Conservation (phyloP, 129 eudicot species). For the Lactuca sativa region DNA sequence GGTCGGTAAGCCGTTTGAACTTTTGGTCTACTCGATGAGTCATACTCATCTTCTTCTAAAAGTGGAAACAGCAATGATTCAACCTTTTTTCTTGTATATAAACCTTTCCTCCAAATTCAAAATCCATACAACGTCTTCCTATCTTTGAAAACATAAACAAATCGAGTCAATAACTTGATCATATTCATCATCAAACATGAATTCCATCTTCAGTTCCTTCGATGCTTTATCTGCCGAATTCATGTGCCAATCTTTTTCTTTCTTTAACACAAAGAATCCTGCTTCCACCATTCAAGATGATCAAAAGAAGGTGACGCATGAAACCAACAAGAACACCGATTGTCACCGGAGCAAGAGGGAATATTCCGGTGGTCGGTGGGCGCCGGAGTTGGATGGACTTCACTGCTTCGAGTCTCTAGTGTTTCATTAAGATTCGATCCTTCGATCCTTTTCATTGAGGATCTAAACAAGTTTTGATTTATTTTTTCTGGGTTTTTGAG, state of each 20-base stretch:
- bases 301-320: conserved; percentile 9
- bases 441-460: background rate
- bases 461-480: background rate
- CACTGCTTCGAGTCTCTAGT: conserved; percentile 44
- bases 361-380: conserved; percentile 19
- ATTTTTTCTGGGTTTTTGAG: background rate
- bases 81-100: background rate
- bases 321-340: background rate
- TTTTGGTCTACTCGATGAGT: too few relatives aligned
- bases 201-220: conserved; percentile 51
- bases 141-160: background rate
- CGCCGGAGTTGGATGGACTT: conserved; percentile 48
- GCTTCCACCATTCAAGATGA: background rate
- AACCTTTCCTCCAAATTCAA: conserved; percentile 1
- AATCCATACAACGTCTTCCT: background rate
- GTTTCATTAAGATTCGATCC: conserved; percentile 18
- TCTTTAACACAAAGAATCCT: conserved; percentile 8
- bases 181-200: conserved; percentile 26
- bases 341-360: background rate
- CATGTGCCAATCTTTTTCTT: conserved; percentile 21
- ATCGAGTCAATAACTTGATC: background rate
- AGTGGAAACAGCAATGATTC: background rate
- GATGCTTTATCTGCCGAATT: conserved; percentile 42
- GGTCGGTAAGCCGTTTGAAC: too few relatives aligned
- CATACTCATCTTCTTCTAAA: too few relatives aligned